These are phyloP conservation scores for Croton setiger DNA, from an alignment of 441 rosid species.

Conservation along the genomic window DNA sequence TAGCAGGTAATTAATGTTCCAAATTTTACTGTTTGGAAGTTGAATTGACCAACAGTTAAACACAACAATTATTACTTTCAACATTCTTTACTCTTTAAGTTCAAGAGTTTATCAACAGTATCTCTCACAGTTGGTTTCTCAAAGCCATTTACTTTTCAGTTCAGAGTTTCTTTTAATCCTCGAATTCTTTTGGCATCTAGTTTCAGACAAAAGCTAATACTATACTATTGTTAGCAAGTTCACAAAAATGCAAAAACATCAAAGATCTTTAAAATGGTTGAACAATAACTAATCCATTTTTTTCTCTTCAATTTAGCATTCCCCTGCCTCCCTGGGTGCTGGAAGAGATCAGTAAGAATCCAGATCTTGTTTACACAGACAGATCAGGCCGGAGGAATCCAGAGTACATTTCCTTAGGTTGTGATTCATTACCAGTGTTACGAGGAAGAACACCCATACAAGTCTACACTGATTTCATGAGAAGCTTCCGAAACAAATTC, in stretches of 20 bases:
- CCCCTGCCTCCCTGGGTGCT: conserved; percentile 97
- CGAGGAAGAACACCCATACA: conserved; percentile 94
- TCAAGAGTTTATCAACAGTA: neutral
- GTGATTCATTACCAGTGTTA: conserved; percentile 73
- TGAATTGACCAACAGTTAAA: neutral
- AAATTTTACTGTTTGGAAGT: neutral
- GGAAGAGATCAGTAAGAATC: conserved; percentile 83
- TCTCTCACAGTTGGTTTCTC: neutral
- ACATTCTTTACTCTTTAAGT: neutral
- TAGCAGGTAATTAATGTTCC: conserved; percentile 56
- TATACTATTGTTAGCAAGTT: neutral
- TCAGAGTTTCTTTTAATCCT: neutral
- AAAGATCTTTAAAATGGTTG: conserved; percentile 4
- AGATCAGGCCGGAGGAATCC: conserved; percentile 85
- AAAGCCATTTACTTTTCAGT: neutral
- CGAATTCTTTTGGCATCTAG: neutral
- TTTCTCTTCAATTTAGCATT: conserved; percentile 47
- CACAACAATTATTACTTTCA: neutral
- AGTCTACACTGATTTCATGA: conserved; percentile 86
- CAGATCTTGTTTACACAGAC: conserved; percentile 88
- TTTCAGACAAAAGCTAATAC: neutral
- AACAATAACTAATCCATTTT: conserved; percentile 11
- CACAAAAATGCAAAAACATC: neutral
- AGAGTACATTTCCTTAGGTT: conserved; percentile 85
- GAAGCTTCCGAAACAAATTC: conserved; percentile 78